phyloP scores from a whole-genome alignment of 257 asterid genomes.

The Gentiana macrophylla region DNA sequence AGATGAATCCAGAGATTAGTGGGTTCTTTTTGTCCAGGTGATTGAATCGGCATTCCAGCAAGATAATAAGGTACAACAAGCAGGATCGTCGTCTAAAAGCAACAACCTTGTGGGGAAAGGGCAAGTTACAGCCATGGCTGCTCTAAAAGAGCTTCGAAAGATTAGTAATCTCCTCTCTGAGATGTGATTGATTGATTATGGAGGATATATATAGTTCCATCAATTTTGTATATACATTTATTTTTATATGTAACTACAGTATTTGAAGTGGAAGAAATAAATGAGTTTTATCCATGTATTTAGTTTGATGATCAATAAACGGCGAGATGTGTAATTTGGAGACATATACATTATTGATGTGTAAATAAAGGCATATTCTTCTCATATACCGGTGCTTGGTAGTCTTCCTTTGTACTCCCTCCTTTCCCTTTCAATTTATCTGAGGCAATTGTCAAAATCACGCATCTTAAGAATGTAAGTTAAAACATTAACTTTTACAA shows the following conservation, averaged over 20 bases:
- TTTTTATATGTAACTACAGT: constrained; percentile 12
- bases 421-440: too few relatives aligned
- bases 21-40: constrained; percentile 32
- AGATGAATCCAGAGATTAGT: too few relatives aligned
- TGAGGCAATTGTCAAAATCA: too few relatives aligned
- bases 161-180: constrained; percentile 72
- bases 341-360: too few relatives aligned
- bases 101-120: constrained; percentile 51
- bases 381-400: too few relatives aligned
- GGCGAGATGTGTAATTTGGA: too few relatives aligned
- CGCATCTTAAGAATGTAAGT: too few relatives aligned
- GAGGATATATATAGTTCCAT: background rate
- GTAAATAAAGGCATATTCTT: too few relatives aligned
- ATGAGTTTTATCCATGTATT: too few relatives aligned
- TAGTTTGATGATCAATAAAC: too few relatives aligned
- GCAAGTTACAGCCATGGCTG: constrained; percentile 65
- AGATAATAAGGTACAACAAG: constrained; percentile 25
- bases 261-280: constrained; percentile 6
- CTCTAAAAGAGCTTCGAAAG: constrained; percentile 80
- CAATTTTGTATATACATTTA: constrained; percentile 23
- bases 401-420: too few relatives aligned
- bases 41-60: constrained; percentile 70
- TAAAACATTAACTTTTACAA: too few relatives aligned
- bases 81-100: constrained; percentile 22
- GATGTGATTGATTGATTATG: constrained; percentile 31